A percentile compares a stretch with the other conserved stretches of the same genome.
Conservation (phyloP, 1,284 basidiomycete genomes). For the Ganoderma lucidum region DNA sequence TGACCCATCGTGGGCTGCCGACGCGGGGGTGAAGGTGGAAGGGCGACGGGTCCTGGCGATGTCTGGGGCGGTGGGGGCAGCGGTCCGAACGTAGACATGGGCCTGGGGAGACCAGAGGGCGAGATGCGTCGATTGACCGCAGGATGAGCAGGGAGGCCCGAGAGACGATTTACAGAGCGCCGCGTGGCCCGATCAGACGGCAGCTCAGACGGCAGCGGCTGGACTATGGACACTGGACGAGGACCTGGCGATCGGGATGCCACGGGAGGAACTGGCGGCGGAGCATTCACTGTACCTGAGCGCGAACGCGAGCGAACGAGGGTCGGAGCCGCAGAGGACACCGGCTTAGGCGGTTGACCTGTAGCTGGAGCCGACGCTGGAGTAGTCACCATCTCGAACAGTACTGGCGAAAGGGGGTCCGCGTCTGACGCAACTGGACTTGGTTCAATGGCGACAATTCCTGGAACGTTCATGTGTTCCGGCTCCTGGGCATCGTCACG, state of each 20-base stretch:
- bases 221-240: constrained; percentile 12
- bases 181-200: constrained; percentile 17
- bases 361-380: constrained; percentile 10
- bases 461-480: constrained; percentile 19
- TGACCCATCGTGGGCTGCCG: constrained; percentile 21
- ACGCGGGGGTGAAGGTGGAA: constrained; percentile 18
- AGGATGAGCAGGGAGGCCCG: constrained; percentile 34
- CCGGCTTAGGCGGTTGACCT: constrained; percentile 7
- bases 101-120: constrained; percentile 16
- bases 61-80: constrained; percentile 29
- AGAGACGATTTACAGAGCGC: constrained; percentile 23
- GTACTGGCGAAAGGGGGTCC: constrained; percentile 19
- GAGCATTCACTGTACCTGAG: constrained; percentile 38
- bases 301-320: constrained; percentile 33
- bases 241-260: constrained; percentile 26
- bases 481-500: constrained; percentile 1
- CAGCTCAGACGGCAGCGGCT: constrained; percentile 10
- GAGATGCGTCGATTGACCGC: constrained; percentile 31
- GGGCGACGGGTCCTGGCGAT: background rate
- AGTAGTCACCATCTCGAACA: constrained; percentile 29
- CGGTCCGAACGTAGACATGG: constrained; percentile 26
- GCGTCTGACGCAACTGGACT: constrained; percentile 25
- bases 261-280: constrained; percentile 29
- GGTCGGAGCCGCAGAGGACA: constrained; percentile 17
- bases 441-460: constrained; percentile 24